Evolutionary conservation across 1,284 basidiomycete species (phyloP).

Genomic region (Coniferiporia weirii): DNA sequence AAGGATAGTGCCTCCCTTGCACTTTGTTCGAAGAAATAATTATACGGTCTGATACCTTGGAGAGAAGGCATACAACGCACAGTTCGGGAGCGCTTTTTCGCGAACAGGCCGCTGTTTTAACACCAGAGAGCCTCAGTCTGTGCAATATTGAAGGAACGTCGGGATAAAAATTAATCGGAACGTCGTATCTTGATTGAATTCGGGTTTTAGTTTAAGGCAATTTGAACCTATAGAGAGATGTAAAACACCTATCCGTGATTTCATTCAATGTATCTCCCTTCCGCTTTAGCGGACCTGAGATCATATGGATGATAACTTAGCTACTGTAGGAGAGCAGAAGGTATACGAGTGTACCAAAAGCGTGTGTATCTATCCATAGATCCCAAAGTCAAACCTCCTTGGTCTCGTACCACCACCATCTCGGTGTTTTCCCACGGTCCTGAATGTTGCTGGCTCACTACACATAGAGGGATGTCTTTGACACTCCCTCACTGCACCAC

Average conservation of each 20-base stretch:
- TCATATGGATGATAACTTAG: slow-evolving; percentile 17
- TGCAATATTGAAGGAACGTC: slow-evolving; percentile 77
- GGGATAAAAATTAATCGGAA: slow-evolving; percentile 61
- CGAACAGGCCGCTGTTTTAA: slow-evolving; percentile 71
- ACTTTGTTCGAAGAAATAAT: slow-evolving; percentile 32
- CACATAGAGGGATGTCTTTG: no score
- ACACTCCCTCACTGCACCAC: no score
- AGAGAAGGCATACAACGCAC: slow-evolving; percentile 41
- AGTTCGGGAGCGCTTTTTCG: slow-evolving; percentile 65
- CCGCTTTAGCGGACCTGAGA: slow-evolving; percentile 57
- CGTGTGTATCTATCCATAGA: slow-evolving; percentile 78
- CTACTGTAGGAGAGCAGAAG: not conserved
- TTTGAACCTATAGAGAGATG: not conserved
- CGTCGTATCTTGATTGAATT: slow-evolving; percentile 40
- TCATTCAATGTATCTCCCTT: slow-evolving; percentile 52
- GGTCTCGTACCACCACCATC: no score
- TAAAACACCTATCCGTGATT: slow-evolving; percentile 52
- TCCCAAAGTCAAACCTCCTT: no score
- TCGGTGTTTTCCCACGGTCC: no score
- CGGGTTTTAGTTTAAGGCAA: slow-evolving; percentile 1
- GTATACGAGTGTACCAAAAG: slow-evolving; percentile 35
- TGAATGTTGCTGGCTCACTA: no score
- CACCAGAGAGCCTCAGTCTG: slow-evolving; percentile 46
- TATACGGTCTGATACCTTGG: not conserved
- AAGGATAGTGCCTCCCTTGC: slow-evolving; percentile 72